These are phyloP conservation scores for Spathaspora arborariae DNA, from an alignment of 805 yeast species.

Conservation along the genomic window DNA sequence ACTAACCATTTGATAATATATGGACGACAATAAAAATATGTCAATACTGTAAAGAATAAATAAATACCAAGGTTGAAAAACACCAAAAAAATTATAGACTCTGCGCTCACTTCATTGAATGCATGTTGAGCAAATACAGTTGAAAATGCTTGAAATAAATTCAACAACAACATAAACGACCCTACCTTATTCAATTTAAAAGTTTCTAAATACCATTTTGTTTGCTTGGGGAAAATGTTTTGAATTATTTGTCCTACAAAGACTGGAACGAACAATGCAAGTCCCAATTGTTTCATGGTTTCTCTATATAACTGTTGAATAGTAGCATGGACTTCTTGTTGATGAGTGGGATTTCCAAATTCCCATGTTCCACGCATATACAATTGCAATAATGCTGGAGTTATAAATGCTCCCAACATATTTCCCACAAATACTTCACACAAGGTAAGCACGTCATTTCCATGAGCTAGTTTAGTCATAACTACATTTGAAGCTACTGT, in stretches of 20 bases:
- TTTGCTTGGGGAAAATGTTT: slow-evolving; percentile 62
- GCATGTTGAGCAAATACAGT: slow-evolving; percentile 85
- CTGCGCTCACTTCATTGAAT: slow-evolving; percentile 64
- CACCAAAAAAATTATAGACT: slow-evolving; percentile 69
- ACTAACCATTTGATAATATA: slow-evolving; percentile 41
- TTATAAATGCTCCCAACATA: slow-evolving; percentile 77
- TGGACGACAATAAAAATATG: slow-evolving; percentile 61
- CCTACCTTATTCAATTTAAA: slow-evolving; percentile 70
- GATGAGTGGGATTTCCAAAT: slow-evolving; percentile 70
- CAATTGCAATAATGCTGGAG: slow-evolving; percentile 82
- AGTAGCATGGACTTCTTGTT: slow-evolving; percentile 46
- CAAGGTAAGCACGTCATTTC: slow-evolving; percentile 71
- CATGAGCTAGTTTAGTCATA: slow-evolving; percentile 84
- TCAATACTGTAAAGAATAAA: slow-evolving; percentile 65
- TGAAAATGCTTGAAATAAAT: slow-evolving; percentile 77
- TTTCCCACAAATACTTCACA: slow-evolving; percentile 88
- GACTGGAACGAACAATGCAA: slow-evolving; percentile 78
- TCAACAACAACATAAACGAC: slow-evolving; percentile 69
- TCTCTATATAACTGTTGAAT: slow-evolving; percentile 59
- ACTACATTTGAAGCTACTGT: slow-evolving; percentile 90
- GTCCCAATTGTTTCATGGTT: slow-evolving; percentile 86
- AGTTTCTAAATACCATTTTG: slow-evolving; percentile 54
- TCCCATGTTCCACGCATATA: slow-evolving; percentile 56
- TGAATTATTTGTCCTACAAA: slow-evolving; percentile 86
- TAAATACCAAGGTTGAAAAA: slow-evolving; percentile 82